Evolutionary conservation across 2,329 filamentous ascomycete genomes (phyloP).

Genomic region (Ceratocystis eucalypticola): DNA sequence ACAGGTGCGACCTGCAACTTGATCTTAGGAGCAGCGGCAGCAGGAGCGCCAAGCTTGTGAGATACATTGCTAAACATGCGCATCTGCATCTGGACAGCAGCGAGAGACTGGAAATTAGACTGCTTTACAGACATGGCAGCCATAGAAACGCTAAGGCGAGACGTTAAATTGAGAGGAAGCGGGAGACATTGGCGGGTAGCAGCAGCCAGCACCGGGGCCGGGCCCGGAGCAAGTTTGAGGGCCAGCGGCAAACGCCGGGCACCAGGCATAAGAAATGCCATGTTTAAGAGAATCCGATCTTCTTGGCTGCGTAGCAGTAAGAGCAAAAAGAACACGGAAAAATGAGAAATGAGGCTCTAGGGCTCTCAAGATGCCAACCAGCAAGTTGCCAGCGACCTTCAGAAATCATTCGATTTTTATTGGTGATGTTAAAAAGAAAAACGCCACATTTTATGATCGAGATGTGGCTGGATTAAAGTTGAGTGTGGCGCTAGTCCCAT

Average conservation of each 20-base stretch:
- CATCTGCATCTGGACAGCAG: slow-evolving; percentile 8
- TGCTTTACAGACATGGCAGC: background rate
- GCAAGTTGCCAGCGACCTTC: background rate
- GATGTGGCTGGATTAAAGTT: background rate
- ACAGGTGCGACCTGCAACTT: background rate
- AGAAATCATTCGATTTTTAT: slow-evolving; percentile 16
- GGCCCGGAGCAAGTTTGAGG: slow-evolving; percentile 4
- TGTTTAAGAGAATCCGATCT: background rate
- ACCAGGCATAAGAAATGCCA: slow-evolving; percentile 19
- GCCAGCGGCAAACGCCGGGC: slow-evolving; percentile 17
- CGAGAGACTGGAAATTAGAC: background rate
- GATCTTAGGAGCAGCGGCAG: slow-evolving; percentile 1
- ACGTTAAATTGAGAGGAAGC: slow-evolving; percentile 3
- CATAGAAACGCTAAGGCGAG: background rate
- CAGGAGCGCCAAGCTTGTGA: slow-evolving; percentile 5
- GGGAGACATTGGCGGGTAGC: slow-evolving; percentile 9
- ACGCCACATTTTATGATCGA: background rate
- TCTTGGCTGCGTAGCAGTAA: background rate
- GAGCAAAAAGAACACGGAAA: background rate
- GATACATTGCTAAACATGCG: slow-evolving; percentile 15
- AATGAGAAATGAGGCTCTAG: background rate
- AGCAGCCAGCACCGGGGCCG: background rate
- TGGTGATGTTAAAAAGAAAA: slow-evolving; percentile 8
- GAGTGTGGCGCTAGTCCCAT: slow-evolving; percentile 16
- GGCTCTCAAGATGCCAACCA: background rate